Conservation (phyloP, 768 basidiomycete genomes). For the Termitomyces heimii region DNA sequence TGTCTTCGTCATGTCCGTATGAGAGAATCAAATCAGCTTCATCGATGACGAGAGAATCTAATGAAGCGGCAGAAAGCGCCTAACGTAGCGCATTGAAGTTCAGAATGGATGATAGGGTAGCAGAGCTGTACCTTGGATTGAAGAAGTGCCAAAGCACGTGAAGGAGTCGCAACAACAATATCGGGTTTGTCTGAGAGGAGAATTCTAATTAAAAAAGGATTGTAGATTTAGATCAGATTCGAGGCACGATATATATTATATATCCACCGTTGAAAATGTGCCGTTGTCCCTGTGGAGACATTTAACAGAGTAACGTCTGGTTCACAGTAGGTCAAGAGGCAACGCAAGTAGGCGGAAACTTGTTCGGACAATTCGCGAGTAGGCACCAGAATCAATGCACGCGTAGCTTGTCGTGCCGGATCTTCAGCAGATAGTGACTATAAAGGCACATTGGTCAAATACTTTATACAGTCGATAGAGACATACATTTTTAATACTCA, state of each 20-base stretch:
- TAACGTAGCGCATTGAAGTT: constrained; percentile 18
- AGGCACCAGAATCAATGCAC: constrained; percentile 79
- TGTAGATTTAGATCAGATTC: background rate
- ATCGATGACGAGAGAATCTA: constrained; percentile 91
- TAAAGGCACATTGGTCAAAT: constrained; percentile 3
- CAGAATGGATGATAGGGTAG: background rate
- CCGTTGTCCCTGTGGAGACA: constrained; percentile 63
- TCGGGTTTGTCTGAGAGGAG: constrained; percentile 63
- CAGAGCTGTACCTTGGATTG: constrained; percentile 58
- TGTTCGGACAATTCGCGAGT: constrained; percentile 93
- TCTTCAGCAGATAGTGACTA: constrained; percentile 36
- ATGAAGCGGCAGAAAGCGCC: constrained; percentile 56
- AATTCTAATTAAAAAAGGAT: constrained; percentile 7
- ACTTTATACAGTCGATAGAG: background rate
- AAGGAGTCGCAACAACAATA: constrained; percentile 75
- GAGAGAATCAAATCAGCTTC: constrained; percentile 97
- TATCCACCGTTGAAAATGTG: constrained; percentile 55
- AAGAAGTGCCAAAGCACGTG: constrained; percentile 59
- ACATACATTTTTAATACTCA: constrained; percentile 73
- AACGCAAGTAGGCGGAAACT: constrained; percentile 63
- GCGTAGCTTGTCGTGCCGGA: constrained; percentile 48
- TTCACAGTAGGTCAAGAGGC: constrained; percentile 73
- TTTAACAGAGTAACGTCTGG: constrained; percentile 68
- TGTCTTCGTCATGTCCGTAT: constrained; percentile 92
- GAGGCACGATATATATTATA: background rate